These are phyloP conservation scores for Tympanopsis confertula DNA, from an alignment of 2,329 filamentous ascomycete genomes.

Conservation along the genomic window DNA sequence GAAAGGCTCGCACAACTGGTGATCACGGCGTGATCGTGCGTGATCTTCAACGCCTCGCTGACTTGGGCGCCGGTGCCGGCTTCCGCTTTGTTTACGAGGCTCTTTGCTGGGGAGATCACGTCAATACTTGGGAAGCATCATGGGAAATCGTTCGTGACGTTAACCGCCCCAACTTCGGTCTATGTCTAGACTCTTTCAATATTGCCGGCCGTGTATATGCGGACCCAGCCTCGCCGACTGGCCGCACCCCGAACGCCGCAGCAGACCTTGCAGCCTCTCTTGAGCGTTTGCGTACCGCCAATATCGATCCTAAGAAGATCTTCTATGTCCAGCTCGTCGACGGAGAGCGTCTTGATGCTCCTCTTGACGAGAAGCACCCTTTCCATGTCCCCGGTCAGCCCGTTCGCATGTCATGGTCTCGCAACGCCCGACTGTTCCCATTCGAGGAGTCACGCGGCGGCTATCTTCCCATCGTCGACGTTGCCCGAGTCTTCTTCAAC, in stretches of 20 bases:
- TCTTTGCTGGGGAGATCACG: conserved; percentile 59
- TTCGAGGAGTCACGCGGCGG: conserved; percentile 43
- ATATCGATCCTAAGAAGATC: conserved; percentile 50
- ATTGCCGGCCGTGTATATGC: conserved; percentile 62
- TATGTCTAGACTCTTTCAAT: conserved; percentile 72
- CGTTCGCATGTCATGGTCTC: conserved; percentile 64
- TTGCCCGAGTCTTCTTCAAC: conserved; percentile 37
- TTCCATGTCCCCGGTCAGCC: conserved; percentile 47
- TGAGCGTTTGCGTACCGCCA: conserved; percentile 32
- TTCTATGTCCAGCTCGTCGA: conserved; percentile 72
- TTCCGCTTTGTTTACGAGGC: conserved; percentile 66
- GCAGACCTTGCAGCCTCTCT: conserved; percentile 41
- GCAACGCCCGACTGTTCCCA: conserved; percentile 63
- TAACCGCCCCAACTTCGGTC: conserved; percentile 59
- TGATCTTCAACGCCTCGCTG: conserved; percentile 54
- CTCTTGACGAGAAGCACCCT: conserved; percentile 42
- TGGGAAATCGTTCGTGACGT: conserved; percentile 59
- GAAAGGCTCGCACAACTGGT: conserved; percentile 30
- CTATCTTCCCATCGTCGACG: conserved; percentile 42
- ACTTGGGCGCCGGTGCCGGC: conserved; percentile 34
- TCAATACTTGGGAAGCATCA: conserved; percentile 60
- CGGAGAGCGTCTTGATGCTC: conserved; percentile 47
- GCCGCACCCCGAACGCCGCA: conserved; percentile 42
- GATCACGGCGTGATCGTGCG: conserved; percentile 42
- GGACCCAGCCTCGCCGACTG: conserved; percentile 44